A percentile compares a stretch with the other conserved stretches of the same genome.
Evolutionary conservation across 73 alveolate genomes (phyloP).

Genomic region (Effrenium voratum): DNA sequence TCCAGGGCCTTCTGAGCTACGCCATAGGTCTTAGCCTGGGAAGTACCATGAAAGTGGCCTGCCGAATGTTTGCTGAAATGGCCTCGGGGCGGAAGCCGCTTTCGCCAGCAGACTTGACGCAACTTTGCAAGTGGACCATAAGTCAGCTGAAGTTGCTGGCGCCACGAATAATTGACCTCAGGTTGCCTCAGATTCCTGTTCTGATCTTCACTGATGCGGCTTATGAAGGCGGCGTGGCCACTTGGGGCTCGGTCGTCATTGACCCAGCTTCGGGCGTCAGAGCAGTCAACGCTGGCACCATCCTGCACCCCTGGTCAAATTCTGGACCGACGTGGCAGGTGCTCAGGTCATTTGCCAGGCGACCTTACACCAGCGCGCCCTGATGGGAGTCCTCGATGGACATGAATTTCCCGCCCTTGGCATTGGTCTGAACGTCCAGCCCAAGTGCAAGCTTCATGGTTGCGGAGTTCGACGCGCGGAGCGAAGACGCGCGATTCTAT

Average conservation of each 20-base stretch:
- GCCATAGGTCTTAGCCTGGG: not conserved
- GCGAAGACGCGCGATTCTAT: too few species aligned
- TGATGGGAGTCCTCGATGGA: too few species aligned
- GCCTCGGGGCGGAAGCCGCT: not conserved
- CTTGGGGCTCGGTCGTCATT: not conserved
- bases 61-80: not conserved
- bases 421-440: too few species aligned
- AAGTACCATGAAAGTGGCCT: not conserved
- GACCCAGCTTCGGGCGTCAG: not conserved
- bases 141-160: not conserved
- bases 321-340: not conserved
- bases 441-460: too few species aligned
- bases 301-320: not conserved
- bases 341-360: not conserved
- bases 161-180: not conserved
- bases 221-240: not conserved
- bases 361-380: too few species aligned
- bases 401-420: too few species aligned
- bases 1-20: not conserved
- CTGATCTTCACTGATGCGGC: constrained; percentile 11
- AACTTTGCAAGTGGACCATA: not conserved
- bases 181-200: not conserved
- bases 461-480: too few species aligned
- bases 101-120: not conserved
- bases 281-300: not conserved